phyloP scores from a whole-genome alignment of 805 yeast genomes.

The Kodamaea sagamina region DNA sequence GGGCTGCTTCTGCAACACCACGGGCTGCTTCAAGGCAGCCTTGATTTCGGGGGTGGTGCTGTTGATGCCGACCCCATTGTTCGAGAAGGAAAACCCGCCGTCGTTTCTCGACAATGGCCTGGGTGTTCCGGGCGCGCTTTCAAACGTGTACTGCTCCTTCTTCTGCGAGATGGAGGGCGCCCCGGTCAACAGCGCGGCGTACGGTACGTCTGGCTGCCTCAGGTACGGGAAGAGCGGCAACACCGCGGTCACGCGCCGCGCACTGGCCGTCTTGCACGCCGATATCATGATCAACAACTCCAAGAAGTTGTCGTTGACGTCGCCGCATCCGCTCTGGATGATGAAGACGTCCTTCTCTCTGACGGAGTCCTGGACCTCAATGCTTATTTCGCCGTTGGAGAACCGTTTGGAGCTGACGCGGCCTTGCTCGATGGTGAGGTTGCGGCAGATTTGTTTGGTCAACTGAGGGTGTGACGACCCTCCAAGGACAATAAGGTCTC shows the following conservation, averaged over 20 bases:
- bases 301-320: conserved; percentile 83
- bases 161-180: conserved; percentile 54
- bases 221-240: conserved; percentile 94
- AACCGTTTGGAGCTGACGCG: conserved; percentile 60
- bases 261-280: conserved; percentile 93
- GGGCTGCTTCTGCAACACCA: conserved; percentile 16
- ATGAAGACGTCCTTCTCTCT: conserved; percentile 96
- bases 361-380: conserved; percentile 82
- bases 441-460: conserved; percentile 71
- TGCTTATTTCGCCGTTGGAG: conserved; percentile 93
- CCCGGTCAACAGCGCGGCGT: conserved; percentile 62
- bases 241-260: conserved; percentile 85
- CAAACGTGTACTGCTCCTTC: conserved; percentile 47
- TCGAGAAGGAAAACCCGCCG: neutral
- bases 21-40: conserved; percentile 5
- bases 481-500: conserved; percentile 84
- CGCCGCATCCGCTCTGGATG: conserved; percentile 83
- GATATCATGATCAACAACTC: conserved; percentile 80
- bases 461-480: conserved; percentile 88
- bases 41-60: neutral
- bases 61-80: neutral
- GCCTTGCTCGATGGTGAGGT: conserved; percentile 74
- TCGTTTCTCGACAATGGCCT: conserved; percentile 36
- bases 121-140: conserved; percentile 57
- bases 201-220: conserved; percentile 93